Conservation (phyloP, 2,329 filamentous ascomycete species). For the Aspergillus sp. region DNA sequence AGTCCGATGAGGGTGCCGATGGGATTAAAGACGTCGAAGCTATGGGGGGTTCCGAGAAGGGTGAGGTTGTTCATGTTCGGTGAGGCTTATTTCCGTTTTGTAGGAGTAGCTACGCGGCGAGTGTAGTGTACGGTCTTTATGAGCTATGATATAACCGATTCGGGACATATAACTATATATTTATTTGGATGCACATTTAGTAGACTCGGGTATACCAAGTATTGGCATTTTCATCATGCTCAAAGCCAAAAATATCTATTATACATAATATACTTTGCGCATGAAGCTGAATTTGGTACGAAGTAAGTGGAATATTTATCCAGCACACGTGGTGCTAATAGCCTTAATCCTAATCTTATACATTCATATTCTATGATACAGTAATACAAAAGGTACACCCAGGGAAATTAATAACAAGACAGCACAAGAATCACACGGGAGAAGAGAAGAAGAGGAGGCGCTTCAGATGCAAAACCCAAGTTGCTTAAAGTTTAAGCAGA, state of each 20-base stretch:
- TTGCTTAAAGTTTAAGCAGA: background rate
- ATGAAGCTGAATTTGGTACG: background rate
- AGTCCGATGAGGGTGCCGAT: background rate
- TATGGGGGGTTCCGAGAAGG: constrained; percentile 7
- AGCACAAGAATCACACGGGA: background rate
- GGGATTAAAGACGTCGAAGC: constrained; percentile 16
- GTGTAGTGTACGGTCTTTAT: background rate
- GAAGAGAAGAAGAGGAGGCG: constrained; percentile 8
- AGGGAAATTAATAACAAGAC: background rate
- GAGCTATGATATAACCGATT: background rate
- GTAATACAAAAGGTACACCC: constrained; percentile 23
- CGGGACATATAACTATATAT: no score
- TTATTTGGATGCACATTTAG: no score
- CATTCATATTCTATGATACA: constrained; percentile 29
- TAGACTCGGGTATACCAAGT: background rate
- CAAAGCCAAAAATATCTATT: no score
- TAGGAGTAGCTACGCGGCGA: background rate
- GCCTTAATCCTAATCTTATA: constrained; percentile 15
- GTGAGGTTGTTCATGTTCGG: constrained; percentile 2
- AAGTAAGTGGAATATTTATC: background rate
- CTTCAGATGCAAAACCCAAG: background rate
- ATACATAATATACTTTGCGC: background rate
- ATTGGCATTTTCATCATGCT: background rate
- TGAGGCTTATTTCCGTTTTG: background rate
- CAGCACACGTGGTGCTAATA: background rate